phyloP scores from a whole-genome alignment of 495 filamentous ascomycete species.

The Chaetomium fimeti region DNA sequence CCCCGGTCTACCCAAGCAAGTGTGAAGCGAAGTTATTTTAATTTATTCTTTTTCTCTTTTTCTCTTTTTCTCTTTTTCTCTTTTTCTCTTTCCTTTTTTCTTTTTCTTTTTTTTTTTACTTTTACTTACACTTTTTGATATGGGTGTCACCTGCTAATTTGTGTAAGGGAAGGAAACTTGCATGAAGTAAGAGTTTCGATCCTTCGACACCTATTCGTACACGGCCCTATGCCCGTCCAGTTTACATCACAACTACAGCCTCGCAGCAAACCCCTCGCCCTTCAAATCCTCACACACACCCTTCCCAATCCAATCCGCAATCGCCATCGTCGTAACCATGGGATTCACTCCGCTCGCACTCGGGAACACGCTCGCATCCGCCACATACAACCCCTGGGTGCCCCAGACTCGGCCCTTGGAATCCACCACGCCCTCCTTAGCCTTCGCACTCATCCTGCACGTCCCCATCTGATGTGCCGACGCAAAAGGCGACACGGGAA shows the following conservation, averaged over 20 bases:
- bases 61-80: too few relatives aligned
- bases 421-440: conserved; percentile 69
- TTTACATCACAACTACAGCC: background rate
- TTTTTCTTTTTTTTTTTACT: too few relatives aligned
- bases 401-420: conserved; percentile 75
- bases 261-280: conserved; percentile 8
- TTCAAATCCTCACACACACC: conserved; percentile 48
- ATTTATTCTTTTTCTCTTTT: too few relatives aligned
- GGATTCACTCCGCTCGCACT: conserved; percentile 90
- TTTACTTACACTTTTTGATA: too few relatives aligned
- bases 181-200: too few relatives aligned
- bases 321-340: conserved; percentile 90
- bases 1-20: too few relatives aligned
- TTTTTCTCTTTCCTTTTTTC: too few relatives aligned
- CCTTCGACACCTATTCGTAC: background rate
- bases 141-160: too few relatives aligned
- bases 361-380: conserved; percentile 87
- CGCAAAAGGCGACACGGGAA: conserved; percentile 46
- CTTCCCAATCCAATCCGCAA: conserved; percentile 62
- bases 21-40: too few relatives aligned
- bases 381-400: conserved; percentile 67
- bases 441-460: conserved; percentile 71
- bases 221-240: too few relatives aligned
- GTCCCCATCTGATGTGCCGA: conserved; percentile 91
- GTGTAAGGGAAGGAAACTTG: too few relatives aligned